Evolutionary conservation across 441 rosid species (phyloP).

Genomic region (Erodium texanum): DNA sequence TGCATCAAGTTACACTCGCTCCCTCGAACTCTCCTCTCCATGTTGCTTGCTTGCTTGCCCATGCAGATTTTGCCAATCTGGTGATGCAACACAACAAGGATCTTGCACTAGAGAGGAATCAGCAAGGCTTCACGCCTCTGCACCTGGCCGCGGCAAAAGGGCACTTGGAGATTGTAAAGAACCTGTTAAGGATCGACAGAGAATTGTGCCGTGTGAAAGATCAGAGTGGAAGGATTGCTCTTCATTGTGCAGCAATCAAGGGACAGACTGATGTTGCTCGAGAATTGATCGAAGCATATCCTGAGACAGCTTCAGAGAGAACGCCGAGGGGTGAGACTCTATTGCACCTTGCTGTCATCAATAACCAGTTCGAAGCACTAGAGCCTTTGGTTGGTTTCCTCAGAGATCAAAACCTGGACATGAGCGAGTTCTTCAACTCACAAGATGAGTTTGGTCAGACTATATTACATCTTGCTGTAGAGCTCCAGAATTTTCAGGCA

Average conservation of each 20-base stretch:
- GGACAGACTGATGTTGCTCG: not conserved
- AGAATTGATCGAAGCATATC: not conserved
- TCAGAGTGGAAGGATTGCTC: constrained; percentile 5
- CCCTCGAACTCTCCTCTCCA: not conserved
- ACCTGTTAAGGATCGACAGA: not conserved
- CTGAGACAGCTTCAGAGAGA: constrained; percentile 5
- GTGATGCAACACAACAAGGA: not conserved
- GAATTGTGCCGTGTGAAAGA: constrained; percentile 7
- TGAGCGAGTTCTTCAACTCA: no score
- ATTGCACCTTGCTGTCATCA: not conserved
- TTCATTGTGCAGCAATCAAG: constrained; percentile 13
- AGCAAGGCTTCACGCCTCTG: not conserved
- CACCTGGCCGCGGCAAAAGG: constrained; percentile 15
- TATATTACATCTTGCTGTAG: no score
- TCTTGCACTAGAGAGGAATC: not conserved
- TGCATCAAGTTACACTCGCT: not conserved
- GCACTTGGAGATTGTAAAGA: not conserved
- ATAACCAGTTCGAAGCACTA: no score
- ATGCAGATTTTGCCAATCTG: not conserved
- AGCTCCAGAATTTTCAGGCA: no score
- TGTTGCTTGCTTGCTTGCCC: not conserved
- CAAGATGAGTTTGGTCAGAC: no score
- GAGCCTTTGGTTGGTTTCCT: no score
- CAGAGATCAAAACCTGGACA: no score
- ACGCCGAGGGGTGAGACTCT: not conserved